phyloP scores from a whole-genome alignment of 345 rosid species.

The Eucalyptus brandiana region DNA sequence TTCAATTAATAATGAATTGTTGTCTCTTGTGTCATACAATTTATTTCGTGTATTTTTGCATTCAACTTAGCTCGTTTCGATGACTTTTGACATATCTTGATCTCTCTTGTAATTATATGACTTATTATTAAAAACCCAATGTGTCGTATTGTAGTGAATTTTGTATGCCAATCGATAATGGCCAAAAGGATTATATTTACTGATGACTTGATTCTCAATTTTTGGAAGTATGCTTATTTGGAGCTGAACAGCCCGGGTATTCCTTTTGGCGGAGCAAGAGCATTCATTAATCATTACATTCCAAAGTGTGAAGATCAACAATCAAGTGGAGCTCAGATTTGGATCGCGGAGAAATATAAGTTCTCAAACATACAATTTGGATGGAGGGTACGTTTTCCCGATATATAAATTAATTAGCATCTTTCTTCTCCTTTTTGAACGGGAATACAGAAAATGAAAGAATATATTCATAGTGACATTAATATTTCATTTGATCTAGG shows the following conservation, averaged over 20 bases:
- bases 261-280: background rate
- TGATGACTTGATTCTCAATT: background rate
- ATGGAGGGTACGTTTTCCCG: background rate
- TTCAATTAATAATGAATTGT: background rate
- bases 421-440: background rate
- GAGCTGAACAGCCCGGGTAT: no score
- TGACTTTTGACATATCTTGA: background rate
- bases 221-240: background rate
- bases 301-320: background rate
- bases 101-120: background rate
- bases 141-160: background rate
- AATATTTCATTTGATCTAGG: background rate
- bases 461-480: background rate
- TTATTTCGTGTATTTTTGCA: background rate
- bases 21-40: background rate
- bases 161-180: background rate
- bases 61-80: background rate
- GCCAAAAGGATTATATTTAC: background rate
- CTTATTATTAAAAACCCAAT: background rate
- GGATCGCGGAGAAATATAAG: rapidly evolving
- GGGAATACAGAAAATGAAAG: background rate
- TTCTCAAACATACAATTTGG: background rate
- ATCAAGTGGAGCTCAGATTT: background rate
- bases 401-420: background rate
- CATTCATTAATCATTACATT: background rate